A percentile compares a stretch with the other conserved stretches of the same genome.
Evolutionary conservation across 2,329 filamentous ascomycete species (phyloP).

Genomic region (Aureobasidium zeae): DNA sequence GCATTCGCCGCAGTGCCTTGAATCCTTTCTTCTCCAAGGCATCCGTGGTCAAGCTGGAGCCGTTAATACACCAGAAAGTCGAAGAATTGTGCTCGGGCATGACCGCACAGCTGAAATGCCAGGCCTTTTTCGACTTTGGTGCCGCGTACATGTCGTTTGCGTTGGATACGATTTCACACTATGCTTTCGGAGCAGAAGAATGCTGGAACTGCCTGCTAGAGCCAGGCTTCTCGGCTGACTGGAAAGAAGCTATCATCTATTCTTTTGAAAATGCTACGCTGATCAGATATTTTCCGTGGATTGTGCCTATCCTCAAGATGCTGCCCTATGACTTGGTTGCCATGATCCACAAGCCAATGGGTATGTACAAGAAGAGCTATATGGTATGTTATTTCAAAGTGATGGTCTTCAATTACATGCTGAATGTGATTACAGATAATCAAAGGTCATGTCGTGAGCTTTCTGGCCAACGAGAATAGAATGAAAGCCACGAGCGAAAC

Average conservation of each 20-base stretch:
- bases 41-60: not conserved
- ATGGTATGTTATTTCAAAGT: no score
- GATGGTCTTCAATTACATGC: no score
- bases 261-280: constrained; percentile 14
- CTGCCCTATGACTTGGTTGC: constrained; percentile 16
- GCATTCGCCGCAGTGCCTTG: constrained; percentile 33
- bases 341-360: constrained; percentile 15
- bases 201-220: constrained; percentile 18
- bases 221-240: constrained; percentile 22
- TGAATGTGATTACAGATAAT: constrained; percentile 13
- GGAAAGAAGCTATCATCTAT: constrained; percentile 19
- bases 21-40: constrained; percentile 36
- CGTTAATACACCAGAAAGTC: constrained; percentile 28
- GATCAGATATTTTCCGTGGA: constrained; percentile 19
- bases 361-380: constrained; percentile 12
- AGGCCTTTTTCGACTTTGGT: constrained; percentile 18
- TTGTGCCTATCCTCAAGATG: constrained; percentile 17
- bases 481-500: not conserved
- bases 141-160: constrained; percentile 24
- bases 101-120: constrained; percentile 15
- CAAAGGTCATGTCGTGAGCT: not conserved
- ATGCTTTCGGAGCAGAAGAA: constrained; percentile 25
- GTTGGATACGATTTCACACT: constrained; percentile 31
- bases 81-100: constrained; percentile 25
- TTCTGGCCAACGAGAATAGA: constrained; percentile 3